Evolutionary conservation across 176 grass and related monocot species (phyloP).

Genomic region (Aegilops sharonensis): DNA sequence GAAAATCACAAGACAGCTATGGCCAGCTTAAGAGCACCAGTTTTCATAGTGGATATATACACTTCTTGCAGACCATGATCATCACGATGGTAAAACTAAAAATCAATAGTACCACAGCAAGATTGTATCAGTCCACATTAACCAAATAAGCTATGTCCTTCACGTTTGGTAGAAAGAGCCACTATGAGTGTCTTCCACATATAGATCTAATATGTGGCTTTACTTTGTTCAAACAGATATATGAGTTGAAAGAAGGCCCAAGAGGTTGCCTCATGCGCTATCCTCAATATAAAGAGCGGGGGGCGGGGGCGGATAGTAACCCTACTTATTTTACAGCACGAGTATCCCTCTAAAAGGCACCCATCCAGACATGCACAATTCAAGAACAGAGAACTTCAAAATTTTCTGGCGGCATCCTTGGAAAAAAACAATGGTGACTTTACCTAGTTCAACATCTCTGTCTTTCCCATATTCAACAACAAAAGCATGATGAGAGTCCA

Average conservation of each 20-base stretch:
- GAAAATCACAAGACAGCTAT: neutral
- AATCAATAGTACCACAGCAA: neutral
- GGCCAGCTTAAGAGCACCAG: neutral
- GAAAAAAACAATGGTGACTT: slow-evolving; percentile 21
- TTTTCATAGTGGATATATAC: neutral
- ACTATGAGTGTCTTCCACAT: neutral
- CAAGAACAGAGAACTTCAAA: neutral
- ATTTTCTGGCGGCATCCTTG: neutral
- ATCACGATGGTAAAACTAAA: neutral
- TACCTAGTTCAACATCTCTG: slow-evolving; percentile 90
- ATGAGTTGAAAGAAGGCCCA: neutral
- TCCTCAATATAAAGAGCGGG: neutral
- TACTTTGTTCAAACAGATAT: slow-evolving; percentile 7
- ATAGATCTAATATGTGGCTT: neutral
- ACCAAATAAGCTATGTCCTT: neutral
- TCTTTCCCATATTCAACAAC: slow-evolving; percentile 97
- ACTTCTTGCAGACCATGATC: slow-evolving; percentile 19
- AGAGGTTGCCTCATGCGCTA: neutral
- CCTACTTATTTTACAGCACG: neutral
- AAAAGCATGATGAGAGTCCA: slow-evolving; percentile 95
- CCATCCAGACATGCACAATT: slow-evolving; percentile 4
- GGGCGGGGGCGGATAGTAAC: neutral
- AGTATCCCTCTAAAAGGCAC: neutral
- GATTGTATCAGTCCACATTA: slow-evolving; percentile 3
- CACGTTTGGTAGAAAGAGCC: neutral